Percentiles rank a stretch among this genome's conserved stretches.
phyloP scores from a whole-genome alignment of 345 rosid species.

The Brassica rapa region DNA sequence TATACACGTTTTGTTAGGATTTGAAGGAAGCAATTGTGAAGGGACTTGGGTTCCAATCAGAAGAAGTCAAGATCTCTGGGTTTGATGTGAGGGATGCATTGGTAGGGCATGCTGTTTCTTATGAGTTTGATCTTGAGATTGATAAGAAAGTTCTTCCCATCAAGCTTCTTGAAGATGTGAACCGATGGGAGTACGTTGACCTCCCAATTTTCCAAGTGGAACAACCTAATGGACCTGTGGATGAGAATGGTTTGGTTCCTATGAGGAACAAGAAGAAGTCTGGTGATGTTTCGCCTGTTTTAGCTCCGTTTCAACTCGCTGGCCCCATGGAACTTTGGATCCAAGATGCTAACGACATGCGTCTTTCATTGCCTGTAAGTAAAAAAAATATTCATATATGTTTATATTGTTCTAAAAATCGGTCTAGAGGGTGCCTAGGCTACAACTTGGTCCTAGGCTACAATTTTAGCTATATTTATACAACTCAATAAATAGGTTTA shows the following conservation, averaged over 20 bases:
- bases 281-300: constrained; percentile 56
- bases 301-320: constrained; percentile 91
- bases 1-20: constrained; percentile 51
- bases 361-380: constrained; percentile 74
- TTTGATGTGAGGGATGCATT: constrained; percentile 81
- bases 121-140: constrained; percentile 75
- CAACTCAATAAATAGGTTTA: too few species aligned
- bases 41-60: constrained; percentile 75
- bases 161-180: constrained; percentile 89
- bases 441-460: too few species aligned
- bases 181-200: constrained; percentile 86
- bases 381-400: background rate
- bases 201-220: constrained; percentile 72
- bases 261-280: constrained; percentile 28
- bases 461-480: too few species aligned
- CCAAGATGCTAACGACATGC: constrained; percentile 87
- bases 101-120: constrained; percentile 82
- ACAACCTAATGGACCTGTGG: constrained; percentile 36
- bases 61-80: constrained; percentile 73
- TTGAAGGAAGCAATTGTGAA: constrained; percentile 87
- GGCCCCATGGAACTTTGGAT: constrained; percentile 99
- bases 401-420: too few species aligned
- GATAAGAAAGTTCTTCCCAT: constrained; percentile 70
- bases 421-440: too few species aligned
- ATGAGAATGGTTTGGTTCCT: constrained; percentile 53